phyloP scores from a whole-genome alignment of 2,329 filamentous ascomycete species.

The Cordyceps javanica region DNA sequence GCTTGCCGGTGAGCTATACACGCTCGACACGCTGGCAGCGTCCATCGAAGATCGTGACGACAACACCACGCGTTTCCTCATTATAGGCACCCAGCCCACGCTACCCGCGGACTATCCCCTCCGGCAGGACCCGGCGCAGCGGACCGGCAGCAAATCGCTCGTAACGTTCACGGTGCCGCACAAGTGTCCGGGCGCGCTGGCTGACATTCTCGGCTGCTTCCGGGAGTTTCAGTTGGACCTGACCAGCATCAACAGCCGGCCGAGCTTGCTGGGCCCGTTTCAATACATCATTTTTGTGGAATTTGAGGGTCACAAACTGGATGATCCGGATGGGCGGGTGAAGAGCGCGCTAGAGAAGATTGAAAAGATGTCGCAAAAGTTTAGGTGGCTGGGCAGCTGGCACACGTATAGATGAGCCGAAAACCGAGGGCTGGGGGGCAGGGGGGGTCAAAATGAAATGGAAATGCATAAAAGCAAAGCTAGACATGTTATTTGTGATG shows the following conservation, averaged over 20 bases:
- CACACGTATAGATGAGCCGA: constrained; percentile 28
- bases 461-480: not conserved
- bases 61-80: constrained; percentile 75
- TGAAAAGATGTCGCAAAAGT: constrained; percentile 49
- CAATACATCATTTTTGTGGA: constrained; percentile 95
- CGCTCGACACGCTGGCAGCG: constrained; percentile 61
- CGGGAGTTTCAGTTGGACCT: constrained; percentile 67
- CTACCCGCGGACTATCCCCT: constrained; percentile 22
- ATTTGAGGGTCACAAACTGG: constrained; percentile 58
- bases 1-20: constrained; percentile 63
- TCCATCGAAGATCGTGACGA: constrained; percentile 68
- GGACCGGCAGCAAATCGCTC: constrained; percentile 57
- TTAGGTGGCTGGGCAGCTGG: constrained; percentile 68
- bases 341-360: constrained; percentile 55
- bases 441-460: not conserved
- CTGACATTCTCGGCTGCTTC: constrained; percentile 75
- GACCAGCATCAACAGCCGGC: constrained; percentile 84
- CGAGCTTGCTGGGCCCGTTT: constrained; percentile 69
- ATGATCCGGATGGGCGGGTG: constrained; percentile 51
- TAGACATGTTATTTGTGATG: too few species aligned
- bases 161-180: constrained; percentile 81
- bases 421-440: not conserved
- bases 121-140: constrained; percentile 21
- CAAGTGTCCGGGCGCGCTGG: constrained; percentile 70
- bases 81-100: constrained; percentile 42